Conservation (phyloP, 306 rosid genomes). For the Casuarina glauca region DNA sequence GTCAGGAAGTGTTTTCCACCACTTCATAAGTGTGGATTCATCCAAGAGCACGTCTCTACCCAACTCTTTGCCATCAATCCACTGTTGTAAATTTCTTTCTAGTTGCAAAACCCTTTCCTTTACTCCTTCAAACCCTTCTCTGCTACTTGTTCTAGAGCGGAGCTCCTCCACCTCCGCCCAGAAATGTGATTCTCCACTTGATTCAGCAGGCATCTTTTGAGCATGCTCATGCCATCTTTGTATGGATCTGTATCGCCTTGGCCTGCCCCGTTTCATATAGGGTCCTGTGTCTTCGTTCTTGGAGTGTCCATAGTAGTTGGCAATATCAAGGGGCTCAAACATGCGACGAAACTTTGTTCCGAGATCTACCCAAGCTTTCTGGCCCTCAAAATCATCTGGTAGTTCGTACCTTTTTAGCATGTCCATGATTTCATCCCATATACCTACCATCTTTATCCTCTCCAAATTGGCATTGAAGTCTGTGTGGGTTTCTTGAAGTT, state of each 20-base stretch:
- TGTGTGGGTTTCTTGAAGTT: constrained; percentile 39
- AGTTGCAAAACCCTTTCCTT: background rate
- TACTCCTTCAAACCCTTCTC: background rate
- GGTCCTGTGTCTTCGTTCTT: too few relatives aligned
- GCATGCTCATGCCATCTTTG: too few relatives aligned
- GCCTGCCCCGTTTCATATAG: too few relatives aligned
- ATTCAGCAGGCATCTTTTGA: too few relatives aligned
- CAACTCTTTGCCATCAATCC: background rate
- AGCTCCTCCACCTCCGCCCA: constrained; percentile 49
- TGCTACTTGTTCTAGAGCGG: background rate
- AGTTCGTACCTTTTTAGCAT: too few relatives aligned
- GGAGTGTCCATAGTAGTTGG: too few relatives aligned
- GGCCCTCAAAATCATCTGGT: too few relatives aligned
- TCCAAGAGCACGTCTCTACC: constrained; percentile 29
- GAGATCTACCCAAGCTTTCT: too few relatives aligned
- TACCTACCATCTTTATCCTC: constrained; percentile 64
- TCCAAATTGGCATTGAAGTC: constrained; percentile 77
- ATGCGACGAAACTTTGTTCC: too few relatives aligned
- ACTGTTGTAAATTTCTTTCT: background rate
- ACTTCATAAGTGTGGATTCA: constrained; percentile 31
- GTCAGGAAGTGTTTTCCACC: constrained; percentile 34
- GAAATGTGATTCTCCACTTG: too few relatives aligned
- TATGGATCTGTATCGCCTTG: too few relatives aligned
- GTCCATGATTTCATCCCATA: background rate
- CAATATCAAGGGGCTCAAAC: too few relatives aligned